phyloP scores from a whole-genome alignment of 352 stramenopile species.

The Aphanomyces invadans region DNA sequence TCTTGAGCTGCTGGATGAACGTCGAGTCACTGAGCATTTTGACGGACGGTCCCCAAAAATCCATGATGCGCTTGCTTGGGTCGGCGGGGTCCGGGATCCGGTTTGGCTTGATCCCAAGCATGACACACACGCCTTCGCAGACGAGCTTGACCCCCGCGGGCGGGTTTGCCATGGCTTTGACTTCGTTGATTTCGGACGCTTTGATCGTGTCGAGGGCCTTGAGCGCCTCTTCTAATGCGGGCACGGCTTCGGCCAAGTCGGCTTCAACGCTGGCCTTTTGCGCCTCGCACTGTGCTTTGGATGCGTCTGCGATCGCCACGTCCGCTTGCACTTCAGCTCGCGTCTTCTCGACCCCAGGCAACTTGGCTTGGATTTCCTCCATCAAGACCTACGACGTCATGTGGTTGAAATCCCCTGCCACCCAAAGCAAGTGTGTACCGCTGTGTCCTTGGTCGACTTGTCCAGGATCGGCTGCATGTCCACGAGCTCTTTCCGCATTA shows the following conservation, averaged over 20 bases:
- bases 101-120: slow-evolving; percentile 89
- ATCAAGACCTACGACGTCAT: slow-evolving; percentile 72
- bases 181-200: slow-evolving; percentile 87
- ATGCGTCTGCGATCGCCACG: slow-evolving; percentile 62
- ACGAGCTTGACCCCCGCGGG: slow-evolving; percentile 89
- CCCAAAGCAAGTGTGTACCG: too few relatives aligned
- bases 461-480: slow-evolving; percentile 91
- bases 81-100: slow-evolving; percentile 88
- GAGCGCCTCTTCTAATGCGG: slow-evolving; percentile 88
- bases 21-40: slow-evolving; percentile 89
- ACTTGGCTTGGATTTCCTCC: slow-evolving; percentile 89
- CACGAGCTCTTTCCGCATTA: slow-evolving; percentile 92
- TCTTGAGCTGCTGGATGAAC: slow-evolving; percentile 89
- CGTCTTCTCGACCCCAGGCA: slow-evolving; percentile 83
- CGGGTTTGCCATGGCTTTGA: slow-evolving; percentile 90
- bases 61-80: slow-evolving; percentile 90
- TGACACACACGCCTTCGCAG: slow-evolving; percentile 91
- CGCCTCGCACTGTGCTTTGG: slow-evolving; percentile 87
- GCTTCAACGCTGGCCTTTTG: slow-evolving; percentile 80
- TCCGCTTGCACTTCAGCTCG: slow-evolving; percentile 70
- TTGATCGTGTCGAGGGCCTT: slow-evolving; percentile 91
- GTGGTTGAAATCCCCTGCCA: too few relatives aligned
- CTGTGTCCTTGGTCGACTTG: slow-evolving; percentile 87
- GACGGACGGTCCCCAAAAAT: slow-evolving; percentile 92
- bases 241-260: slow-evolving; percentile 90